phyloP scores from a whole-genome alignment of 192 early-diverging fungal genomes.

The Linnemannia exigua region DNA sequence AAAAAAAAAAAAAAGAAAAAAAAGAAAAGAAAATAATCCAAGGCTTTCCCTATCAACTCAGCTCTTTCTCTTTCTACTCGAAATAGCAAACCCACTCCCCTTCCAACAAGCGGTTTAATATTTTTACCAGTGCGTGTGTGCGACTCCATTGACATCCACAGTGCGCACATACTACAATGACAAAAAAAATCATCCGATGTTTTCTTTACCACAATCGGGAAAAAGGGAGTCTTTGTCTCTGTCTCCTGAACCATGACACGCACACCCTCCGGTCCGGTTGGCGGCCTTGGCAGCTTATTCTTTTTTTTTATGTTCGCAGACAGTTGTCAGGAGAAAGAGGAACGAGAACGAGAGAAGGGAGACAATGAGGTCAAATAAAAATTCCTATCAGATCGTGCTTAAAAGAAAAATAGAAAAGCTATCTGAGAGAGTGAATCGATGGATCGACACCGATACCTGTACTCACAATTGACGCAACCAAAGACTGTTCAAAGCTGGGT shows the following conservation, averaged over 20 bases:
- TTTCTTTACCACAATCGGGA: not conserved
- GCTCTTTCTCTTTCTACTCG: not conserved
- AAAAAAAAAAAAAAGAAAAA: no score
- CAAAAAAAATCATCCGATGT: not conserved
- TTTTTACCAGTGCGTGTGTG: not conserved
- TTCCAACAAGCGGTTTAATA: not conserved
- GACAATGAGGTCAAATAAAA: not conserved
- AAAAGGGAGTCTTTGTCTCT: not conserved
- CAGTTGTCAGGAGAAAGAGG: not conserved
- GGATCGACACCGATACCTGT: conserved; percentile 1
- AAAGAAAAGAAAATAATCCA: no score
- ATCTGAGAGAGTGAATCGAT: not conserved
- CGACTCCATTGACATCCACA: no score
- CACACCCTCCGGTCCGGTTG: not conserved
- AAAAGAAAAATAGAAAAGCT: not conserved
- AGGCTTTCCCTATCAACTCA: not conserved
- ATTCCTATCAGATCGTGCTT: not conserved
- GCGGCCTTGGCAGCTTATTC: not conserved
- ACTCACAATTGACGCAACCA: no score
- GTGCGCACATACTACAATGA: not conserved
- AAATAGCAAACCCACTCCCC: not conserved
- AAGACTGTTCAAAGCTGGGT: no score
- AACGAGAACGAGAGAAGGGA: not conserved
- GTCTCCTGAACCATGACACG: not conserved
- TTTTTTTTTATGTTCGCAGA: no score